phyloP scores from a whole-genome alignment of 345 rosid species.

The Angophora floribunda region DNA sequence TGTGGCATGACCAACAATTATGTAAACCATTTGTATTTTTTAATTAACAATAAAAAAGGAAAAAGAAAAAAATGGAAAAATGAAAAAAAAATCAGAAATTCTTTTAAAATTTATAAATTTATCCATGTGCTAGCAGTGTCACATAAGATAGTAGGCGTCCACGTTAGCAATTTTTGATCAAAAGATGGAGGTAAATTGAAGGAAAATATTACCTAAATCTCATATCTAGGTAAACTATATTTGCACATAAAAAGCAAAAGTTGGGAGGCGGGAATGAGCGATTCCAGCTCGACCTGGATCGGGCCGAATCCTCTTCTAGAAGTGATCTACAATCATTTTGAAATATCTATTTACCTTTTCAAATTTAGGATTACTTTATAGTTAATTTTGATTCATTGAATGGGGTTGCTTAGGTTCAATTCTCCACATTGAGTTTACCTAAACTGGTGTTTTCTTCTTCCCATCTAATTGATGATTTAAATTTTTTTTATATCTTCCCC shows the following conservation, averaged over 20 bases:
- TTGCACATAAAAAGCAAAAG: background rate
- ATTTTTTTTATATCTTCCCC: background rate
- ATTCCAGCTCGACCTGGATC: background rate
- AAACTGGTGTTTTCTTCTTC: background rate
- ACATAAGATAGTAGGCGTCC: background rate
- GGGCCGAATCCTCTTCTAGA: background rate
- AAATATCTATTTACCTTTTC: background rate
- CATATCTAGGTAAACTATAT: background rate
- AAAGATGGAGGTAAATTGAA: background rate
- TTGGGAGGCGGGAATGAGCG: background rate
- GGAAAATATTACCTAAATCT: background rate
- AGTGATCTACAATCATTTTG: background rate
- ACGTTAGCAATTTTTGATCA: background rate
- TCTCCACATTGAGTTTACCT: background rate
- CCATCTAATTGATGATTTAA: background rate
- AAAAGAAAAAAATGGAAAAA: background rate
- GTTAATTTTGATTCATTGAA: background rate
- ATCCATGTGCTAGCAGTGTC: background rate
- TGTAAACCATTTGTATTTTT: background rate
- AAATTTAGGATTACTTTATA: background rate
- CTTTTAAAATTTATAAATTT: background rate
- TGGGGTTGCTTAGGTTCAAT: background rate
- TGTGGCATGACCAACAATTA: rapidly evolving
- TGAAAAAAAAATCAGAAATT: background rate
- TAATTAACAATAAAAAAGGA: background rate